Conservation (phyloP, 1,284 basidiomycete genomes). For the Ceratobasidium sp. region DNA sequence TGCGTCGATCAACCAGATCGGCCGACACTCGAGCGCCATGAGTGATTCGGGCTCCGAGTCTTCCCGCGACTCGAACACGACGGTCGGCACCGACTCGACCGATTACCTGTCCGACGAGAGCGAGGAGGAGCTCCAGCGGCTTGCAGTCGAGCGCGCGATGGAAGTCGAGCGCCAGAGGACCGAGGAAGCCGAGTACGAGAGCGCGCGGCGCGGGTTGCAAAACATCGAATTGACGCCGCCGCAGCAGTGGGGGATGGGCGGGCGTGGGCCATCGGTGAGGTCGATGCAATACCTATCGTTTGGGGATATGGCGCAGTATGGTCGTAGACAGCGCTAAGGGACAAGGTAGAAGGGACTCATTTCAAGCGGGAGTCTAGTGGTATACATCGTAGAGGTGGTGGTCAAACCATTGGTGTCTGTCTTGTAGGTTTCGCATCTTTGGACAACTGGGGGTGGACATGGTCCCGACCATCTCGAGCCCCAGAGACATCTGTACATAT, state of each 20-base stretch:
- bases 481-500: constrained; percentile 24
- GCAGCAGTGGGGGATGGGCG: constrained; percentile 14
- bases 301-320: constrained; percentile 24
- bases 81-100: constrained; percentile 44
- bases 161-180: constrained; percentile 29
- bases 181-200: constrained; percentile 33
- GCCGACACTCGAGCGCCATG: constrained; percentile 35
- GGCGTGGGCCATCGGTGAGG: constrained; percentile 15
- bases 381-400: background rate
- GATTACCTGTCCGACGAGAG: constrained; percentile 46
- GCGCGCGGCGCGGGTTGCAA: constrained; percentile 15
- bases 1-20: constrained; percentile 21
- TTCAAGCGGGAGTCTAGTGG: background rate
- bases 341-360: background rate
- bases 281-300: constrained; percentile 35
- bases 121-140: constrained; percentile 44
- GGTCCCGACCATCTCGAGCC: constrained; percentile 19
- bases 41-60: constrained; percentile 33
- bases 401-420: constrained; percentile 12
- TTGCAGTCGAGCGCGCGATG: constrained; percentile 43
- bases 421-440: background rate
- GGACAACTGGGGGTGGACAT: constrained; percentile 8
- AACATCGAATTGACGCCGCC: constrained; percentile 35
- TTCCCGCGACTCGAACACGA: constrained; percentile 42
- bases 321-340: constrained; percentile 1